Evolutionary conservation across 345 rosid species (phyloP), one percentile per base, ranked within the genome.

Genomic region (Citrus glauca): DNA sequence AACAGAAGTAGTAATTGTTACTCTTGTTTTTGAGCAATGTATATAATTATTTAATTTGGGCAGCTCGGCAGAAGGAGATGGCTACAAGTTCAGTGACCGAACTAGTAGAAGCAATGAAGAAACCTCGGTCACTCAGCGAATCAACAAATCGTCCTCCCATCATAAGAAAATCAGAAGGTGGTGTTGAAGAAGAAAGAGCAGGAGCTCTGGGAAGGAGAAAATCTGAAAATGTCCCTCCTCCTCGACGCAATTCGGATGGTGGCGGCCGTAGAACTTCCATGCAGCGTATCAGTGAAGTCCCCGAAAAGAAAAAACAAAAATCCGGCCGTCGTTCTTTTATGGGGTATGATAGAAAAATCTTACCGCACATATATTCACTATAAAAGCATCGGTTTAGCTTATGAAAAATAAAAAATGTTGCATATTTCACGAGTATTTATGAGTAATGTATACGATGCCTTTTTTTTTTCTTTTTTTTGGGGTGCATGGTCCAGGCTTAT

Each of bases 41-140:
- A 10, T 9, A n/a, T 9, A n/a, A 38, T 14, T 6, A 62, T 32
- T 32, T 16, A 40, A 28, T 80, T 9, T 50, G 75, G 27, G 38
- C 75, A 95, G 99, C 96, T 69, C 95, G 99, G 45, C 98, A 95
- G 80, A 91, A 89, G 78, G 99, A 91, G 57, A 66, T 79, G 78
- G 98, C 99, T 1, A 77, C 85, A 5, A 85, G 83, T 73, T 89
- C 99, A 66, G 98, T 95, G 20, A 86, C 90, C 0, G 99, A 95
- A 83, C 91, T 95, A 9, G 89, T 95, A 62, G 86, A 95, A 75
- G 99, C 99, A 7, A 92, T 95, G 81, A 91, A 81, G 85, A 91
- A 84, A 75, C 98, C 99, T 11, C 92, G 98, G 66, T 87, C 99
- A 6, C 84, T 87, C 10, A 93, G 99, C 69, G 98, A 92, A 87